A percentile compares a stretch with the other conserved stretches of the same genome.
Evolutionary conservation across 2,329 filamentous ascomycete species (phyloP).

Genomic region (Knufia fluminis): DNA sequence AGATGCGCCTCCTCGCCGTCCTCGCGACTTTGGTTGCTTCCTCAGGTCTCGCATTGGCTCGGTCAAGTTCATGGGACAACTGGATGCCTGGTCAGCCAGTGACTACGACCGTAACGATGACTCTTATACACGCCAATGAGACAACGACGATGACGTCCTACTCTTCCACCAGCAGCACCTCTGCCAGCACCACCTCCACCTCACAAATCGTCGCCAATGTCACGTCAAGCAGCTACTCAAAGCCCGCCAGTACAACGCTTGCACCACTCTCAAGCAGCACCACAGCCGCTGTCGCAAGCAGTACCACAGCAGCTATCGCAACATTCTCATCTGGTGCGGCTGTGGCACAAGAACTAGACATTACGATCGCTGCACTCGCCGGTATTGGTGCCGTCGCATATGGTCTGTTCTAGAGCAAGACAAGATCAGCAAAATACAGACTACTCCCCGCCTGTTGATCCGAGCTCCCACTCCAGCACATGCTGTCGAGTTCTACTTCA

Average conservation of each 20-base stretch:
- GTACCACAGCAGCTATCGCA: constrained; percentile 13
- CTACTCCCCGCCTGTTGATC: constrained; percentile 1
- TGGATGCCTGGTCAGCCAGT: constrained; percentile 14
- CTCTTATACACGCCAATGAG: constrained; percentile 13
- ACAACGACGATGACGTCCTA: constrained; percentile 11
- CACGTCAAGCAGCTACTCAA: neutral
- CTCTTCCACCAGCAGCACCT: too few relatives aligned
- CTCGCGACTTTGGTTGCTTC: constrained; percentile 11
- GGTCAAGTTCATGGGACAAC: constrained; percentile 11
- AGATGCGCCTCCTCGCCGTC: constrained; percentile 17
- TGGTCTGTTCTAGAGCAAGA: constrained; percentile 16
- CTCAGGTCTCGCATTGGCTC: constrained; percentile 11
- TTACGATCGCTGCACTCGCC: constrained; percentile 18
- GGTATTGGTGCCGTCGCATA: constrained; percentile 17
- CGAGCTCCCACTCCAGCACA: constrained; percentile 1
- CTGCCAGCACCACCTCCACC: too few relatives aligned
- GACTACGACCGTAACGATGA: constrained; percentile 19
- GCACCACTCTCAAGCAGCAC: constrained; percentile 1
- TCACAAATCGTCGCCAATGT: neutral
- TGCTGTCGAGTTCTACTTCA: constrained; percentile 7
- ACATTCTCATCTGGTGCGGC: constrained; percentile 15
- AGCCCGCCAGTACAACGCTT: neutral
- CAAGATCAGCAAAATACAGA: neutral
- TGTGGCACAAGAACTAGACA: constrained; percentile 13
- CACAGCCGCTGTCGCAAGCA: constrained; percentile 12